Conservation (phyloP, 495 filamentous ascomycete species). For the Penicillium turbatum region DNA sequence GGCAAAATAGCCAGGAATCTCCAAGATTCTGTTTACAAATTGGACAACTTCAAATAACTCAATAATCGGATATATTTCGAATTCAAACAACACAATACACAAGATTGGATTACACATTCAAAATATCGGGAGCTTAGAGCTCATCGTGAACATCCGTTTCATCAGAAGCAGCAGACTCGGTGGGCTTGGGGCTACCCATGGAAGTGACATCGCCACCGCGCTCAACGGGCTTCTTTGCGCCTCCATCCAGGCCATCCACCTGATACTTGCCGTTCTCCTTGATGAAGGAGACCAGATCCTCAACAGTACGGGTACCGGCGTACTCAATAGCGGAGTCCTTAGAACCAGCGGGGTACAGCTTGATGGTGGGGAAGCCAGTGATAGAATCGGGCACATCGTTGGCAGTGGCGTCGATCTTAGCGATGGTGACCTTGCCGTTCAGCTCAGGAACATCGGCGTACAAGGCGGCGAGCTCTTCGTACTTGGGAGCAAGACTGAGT, state of each 20-base stretch:
- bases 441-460: slow-evolving; percentile 68
- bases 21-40: neutral
- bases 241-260: slow-evolving; percentile 55
- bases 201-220: slow-evolving; percentile 25
- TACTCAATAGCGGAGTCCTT: slow-evolving; percentile 86
- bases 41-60: neutral
- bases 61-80: slow-evolving; percentile 8
- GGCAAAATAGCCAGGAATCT: neutral
- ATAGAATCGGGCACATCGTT: slow-evolving; percentile 98
- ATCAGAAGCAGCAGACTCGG: slow-evolving; percentile 29
- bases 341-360: slow-evolving; percentile 87
- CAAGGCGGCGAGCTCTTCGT: slow-evolving; percentile 76
- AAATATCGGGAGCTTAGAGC: slow-evolving; percentile 29
- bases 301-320: slow-evolving; percentile 80
- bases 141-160: slow-evolving; percentile 40
- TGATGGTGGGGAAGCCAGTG: slow-evolving; percentile 98
- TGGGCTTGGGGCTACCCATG: slow-evolving; percentile 13
- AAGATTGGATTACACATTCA: slow-evolving; percentile 20
- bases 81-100: slow-evolving; percentile 18
- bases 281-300: slow-evolving; percentile 92
- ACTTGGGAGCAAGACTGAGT: slow-evolving; percentile 60
- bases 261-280: slow-evolving; percentile 91
- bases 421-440: slow-evolving; percentile 80
- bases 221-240: slow-evolving; percentile 36
- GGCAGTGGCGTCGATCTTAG: slow-evolving; percentile 95